Evolutionary conservation across 805 yeast species (phyloP).

Genomic region (Kodamaea sagamina): DNA sequence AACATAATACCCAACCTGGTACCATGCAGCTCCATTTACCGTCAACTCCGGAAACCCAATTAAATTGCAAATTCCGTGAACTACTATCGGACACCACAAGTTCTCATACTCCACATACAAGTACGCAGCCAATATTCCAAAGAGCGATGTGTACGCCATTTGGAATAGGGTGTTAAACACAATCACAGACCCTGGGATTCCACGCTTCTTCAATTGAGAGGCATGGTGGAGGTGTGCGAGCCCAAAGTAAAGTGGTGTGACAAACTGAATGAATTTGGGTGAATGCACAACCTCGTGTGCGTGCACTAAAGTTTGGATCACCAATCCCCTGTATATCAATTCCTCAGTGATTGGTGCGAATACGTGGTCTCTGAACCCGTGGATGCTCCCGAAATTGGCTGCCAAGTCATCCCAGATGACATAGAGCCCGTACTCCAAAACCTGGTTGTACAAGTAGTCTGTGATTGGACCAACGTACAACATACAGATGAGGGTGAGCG

Average conservation of each 20-base stretch:
- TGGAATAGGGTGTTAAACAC: conserved; percentile 50
- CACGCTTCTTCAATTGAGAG: conserved; percentile 15
- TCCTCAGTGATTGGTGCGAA: conserved; percentile 84
- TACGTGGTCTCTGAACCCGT: conserved; percentile 56
- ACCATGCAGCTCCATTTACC: conserved; percentile 19
- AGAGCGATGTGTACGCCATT: conserved; percentile 62
- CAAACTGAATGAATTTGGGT: conserved; percentile 15
- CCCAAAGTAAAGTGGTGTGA: conserved; percentile 69
- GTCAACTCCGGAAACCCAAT: conserved; percentile 61
- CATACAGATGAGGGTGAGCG: conserved; percentile 15
- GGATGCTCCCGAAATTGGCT: conserved; percentile 27
- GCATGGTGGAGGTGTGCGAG: conserved; percentile 81
- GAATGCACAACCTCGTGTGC: conserved; percentile 27
- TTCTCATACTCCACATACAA: conserved; percentile 53
- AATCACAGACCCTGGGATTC: conserved; percentile 44
- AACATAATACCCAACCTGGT: conserved; percentile 33
- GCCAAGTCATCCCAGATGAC: conserved; percentile 20
- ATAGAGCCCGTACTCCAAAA: conserved; percentile 6
- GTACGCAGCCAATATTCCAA: conserved; percentile 67
- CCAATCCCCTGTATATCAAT: conserved; percentile 60
- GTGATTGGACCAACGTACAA: conserved; percentile 25
- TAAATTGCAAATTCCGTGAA: conserved; percentile 68
- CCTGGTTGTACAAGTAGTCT: conserved; percentile 15
- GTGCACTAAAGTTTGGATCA: conserved; percentile 10
- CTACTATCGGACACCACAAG: conserved; percentile 56